Evolutionary conservation across 768 basidiomycete genomes (phyloP), one percentile per base, ranked within the genome.

Genomic region (Boletales sp.): DNA sequence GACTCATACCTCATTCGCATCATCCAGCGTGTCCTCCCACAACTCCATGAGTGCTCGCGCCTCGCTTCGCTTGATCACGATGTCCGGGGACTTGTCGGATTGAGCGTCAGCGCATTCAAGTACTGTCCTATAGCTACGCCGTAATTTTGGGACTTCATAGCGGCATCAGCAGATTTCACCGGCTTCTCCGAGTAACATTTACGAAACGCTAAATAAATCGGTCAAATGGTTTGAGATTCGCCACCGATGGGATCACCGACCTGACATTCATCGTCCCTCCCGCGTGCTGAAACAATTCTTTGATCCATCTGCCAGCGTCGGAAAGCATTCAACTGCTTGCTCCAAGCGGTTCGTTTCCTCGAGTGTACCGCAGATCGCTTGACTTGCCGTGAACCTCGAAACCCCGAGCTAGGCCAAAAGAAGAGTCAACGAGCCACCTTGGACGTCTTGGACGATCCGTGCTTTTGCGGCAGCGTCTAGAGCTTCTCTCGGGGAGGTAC

Each of bases 31-130:
- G 0, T 47, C 47, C 5, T 46, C 27, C 56, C 50, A 57, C 0
- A 18, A 32, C 1, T 17, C 2, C 27, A 24, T 29, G 0, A 6
- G 2, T 5, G 31, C 31, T 13, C 17, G 34, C 0, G 17, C 55
- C 14, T 45, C 41, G 29, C 57, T 50, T 0, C 57, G 48, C 43
- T 53, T 57, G 4, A 50, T 5, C 2, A 57, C 36, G 9, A 57
- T 36, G 1, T 17, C 15, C 2, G 0, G 2, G 0, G 29, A 2
- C 40, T 6, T 2, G 1, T 5, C 0, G 48, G 40, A 1, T 9
- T 2, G 1, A 53, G 29, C 1, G 21, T 14, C 27, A 58, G 8
- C 13, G 12, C 13, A 1, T 12, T 12, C 1, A 52, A 50, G 18
- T 34, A 58, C 9, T 27, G 15, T 17, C 5, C 2, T 7, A 15